phyloP scores from a whole-genome alignment of 2,329 filamentous ascomycete genomes.

The Beauveria rudraprayagi region DNA sequence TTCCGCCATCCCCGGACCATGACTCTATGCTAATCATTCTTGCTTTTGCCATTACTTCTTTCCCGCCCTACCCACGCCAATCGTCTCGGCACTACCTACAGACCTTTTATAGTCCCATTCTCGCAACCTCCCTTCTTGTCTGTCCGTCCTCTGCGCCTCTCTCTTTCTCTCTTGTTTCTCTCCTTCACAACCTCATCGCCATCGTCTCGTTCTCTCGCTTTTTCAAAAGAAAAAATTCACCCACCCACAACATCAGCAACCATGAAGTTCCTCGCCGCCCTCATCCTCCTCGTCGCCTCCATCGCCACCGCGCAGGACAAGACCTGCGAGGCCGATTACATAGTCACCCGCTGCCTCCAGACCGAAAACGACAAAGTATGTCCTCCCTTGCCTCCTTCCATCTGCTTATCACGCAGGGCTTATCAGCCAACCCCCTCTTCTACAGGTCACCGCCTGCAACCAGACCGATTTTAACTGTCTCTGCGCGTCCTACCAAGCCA shows the following conservation, averaged over 20 bases:
- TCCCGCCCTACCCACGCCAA: too few species aligned
- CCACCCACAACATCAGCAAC: constrained; percentile 12
- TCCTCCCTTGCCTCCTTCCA: not conserved
- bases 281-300: constrained; percentile 31
- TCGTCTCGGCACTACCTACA: too few species aligned
- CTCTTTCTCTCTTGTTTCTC: too few species aligned
- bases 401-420: not conserved
- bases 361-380: constrained; percentile 31
- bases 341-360: constrained; percentile 36
- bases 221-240: too few species aligned
- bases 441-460: constrained; percentile 29
- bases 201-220: too few species aligned
- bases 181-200: too few species aligned
- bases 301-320: constrained; percentile 24
- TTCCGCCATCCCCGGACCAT: too few species aligned
- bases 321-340: constrained; percentile 37
- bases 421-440: not conserved
- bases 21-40: too few species aligned
- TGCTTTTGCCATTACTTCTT: too few species aligned
- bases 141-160: too few species aligned
- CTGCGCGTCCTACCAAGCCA: constrained; percentile 35
- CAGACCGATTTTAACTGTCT: constrained; percentile 38
- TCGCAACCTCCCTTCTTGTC: too few species aligned
- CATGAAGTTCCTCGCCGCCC: constrained; percentile 39
- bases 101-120: too few species aligned